Conservation (phyloP, 1,139 yeast species). For the Nakaseomyces glabratus region DNA sequence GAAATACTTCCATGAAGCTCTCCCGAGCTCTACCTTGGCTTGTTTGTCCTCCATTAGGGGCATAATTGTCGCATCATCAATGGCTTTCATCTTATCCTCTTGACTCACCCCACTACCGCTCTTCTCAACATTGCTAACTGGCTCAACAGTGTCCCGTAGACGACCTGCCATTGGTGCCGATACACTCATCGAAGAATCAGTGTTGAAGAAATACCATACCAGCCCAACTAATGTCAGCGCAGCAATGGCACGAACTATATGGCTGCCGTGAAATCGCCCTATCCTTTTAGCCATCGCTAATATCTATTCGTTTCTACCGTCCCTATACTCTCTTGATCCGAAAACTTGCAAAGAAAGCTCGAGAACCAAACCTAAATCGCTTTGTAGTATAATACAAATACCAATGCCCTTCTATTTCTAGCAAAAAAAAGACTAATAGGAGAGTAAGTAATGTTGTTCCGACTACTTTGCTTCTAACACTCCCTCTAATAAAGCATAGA, state of each 20-base stretch:
- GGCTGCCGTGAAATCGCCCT: conserved; percentile 7
- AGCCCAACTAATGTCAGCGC: conserved; percentile 14
- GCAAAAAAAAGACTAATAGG: too few relatives aligned
- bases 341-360: not conserved
- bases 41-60: conserved; percentile 71
- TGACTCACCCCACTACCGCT: not conserved
- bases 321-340: not conserved
- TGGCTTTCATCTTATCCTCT: conserved; percentile 4
- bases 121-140: not conserved
- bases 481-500: too few relatives aligned
- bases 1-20: conserved; percentile 82
- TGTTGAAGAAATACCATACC: conserved; percentile 16
- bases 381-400: too few relatives aligned
- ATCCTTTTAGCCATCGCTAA: not conserved
- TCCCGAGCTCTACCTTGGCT: conserved; percentile 44
- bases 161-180: not conserved
- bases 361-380: conserved; percentile 10
- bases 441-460: too few relatives aligned
- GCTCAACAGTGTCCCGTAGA: not conserved
- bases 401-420: too few relatives aligned
- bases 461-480: too few relatives aligned
- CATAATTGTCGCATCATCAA: conserved; percentile 42
- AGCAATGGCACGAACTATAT: conserved; percentile 12
- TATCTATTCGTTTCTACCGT: not conserved
- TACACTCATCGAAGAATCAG: conserved; percentile 7